Base-by-base conservation (phyloP, 2,329 filamentous ascomycete genomes). In the Alternaria arbusti region DNA sequence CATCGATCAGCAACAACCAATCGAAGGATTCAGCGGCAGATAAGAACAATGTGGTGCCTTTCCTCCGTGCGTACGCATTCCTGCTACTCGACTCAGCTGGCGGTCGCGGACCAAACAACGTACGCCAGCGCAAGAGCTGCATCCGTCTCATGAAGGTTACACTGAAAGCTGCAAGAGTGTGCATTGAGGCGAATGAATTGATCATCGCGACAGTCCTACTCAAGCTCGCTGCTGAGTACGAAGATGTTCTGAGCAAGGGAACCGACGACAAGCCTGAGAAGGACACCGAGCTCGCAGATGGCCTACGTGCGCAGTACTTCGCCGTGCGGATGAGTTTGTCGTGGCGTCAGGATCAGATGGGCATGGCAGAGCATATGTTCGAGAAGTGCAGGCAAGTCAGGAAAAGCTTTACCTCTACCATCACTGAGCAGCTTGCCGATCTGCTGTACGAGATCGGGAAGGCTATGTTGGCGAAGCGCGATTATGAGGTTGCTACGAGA, bases 321-420 rank as follows among this genome's bases (percentile, higher is more conserved):
- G 85, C 89, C 5, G 78, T 93, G 63, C 86, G 91, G 30, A 88
- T 88, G 40, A 84, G 86, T 30, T 77, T 96, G 92, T 87, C 90
- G 28, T 97, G 90, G 89, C 88, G 89, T 70, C 89, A 94, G 73
- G 84, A 87, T 44, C 87, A 90, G 44, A 83, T 91, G 13, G 91
- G 95, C 61, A 86, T 94, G 51, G 92, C 92, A 26, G 92, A 97
- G 58, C 88, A 93, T 77, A 88, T 96, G 84, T 94, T 90, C 77
- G 79, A 79, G 36, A 91, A 91, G 70, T 79, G 88, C 50, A 70
- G 80, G 64, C n/a, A 75, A 13, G 45, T 74, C 11, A 77, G 80
- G 10, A 77, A 70, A 40, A 57, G 74, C 1, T 75, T 87, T 3
- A 84, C 89, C 46, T 78, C 85, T 0, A 65, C 78, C 3, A 84